phyloP scores from a whole-genome alignment of 768 basidiomycete species.

The Podaxis sp. region DNA sequence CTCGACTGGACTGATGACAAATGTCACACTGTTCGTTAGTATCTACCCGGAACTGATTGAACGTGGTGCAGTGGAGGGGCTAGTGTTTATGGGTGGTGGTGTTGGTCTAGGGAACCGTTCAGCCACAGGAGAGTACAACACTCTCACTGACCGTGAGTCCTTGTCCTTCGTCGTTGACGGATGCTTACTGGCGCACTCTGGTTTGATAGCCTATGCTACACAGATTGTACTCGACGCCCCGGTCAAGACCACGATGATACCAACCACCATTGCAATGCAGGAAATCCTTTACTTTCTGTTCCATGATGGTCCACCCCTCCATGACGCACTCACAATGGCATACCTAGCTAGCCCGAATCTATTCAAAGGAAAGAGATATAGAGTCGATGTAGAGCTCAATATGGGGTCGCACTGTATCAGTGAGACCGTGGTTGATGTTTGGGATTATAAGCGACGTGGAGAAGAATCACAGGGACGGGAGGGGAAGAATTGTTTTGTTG shows the following conservation, averaged over 20 bases:
- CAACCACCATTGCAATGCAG: slow-evolving; percentile 70
- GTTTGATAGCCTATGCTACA: slow-evolving; percentile 66
- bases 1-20: slow-evolving; percentile 85
- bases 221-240: slow-evolving; percentile 78
- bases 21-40: slow-evolving; percentile 66
- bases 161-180: background rate
- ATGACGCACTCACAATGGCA: slow-evolving; percentile 82
- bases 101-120: slow-evolving; percentile 83
- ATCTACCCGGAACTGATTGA: slow-evolving; percentile 52
- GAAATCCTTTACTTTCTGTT: slow-evolving; percentile 63
- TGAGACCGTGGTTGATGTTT: slow-evolving; percentile 80
- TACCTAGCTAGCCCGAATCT: slow-evolving; percentile 71
- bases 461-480: slow-evolving; percentile 70
- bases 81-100: slow-evolving; percentile 92
- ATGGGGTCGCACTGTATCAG: slow-evolving; percentile 66
- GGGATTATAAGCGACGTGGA: slow-evolving; percentile 51
- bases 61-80: slow-evolving; percentile 51
- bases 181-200: background rate
- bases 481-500: slow-evolving; percentile 77
- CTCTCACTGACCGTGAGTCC: slow-evolving; percentile 77
- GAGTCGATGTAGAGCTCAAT: slow-evolving; percentile 80
- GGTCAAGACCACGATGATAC: slow-evolving; percentile 72
- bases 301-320: slow-evolving; percentile 81
- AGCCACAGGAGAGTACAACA: slow-evolving; percentile 81
- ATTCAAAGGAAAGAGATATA: slow-evolving; percentile 60